Conservation (phyloP, 441 rosid species). For the Corymbia calophylla region DNA sequence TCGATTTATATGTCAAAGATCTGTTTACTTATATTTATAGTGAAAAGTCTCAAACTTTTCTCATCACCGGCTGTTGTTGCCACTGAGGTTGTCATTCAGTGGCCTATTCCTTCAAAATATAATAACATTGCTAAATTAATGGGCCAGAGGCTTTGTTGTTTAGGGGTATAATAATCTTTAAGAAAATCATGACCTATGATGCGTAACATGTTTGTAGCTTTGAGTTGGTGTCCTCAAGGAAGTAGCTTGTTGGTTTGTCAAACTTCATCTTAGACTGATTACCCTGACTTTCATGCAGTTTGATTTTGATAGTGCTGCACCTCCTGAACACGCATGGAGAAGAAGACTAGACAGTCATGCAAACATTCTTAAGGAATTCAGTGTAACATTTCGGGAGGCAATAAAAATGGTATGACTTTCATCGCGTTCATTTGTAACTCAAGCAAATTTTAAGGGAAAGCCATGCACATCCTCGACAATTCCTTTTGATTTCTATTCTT, state of each 20-base stretch:
- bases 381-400: constrained; percentile 86
- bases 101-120: not conserved
- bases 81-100: not conserved
- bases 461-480: not conserved
- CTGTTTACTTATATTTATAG: not conserved
- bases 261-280: not conserved
- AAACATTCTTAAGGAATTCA: constrained; percentile 89
- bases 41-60: not conserved
- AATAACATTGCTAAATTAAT: not conserved
- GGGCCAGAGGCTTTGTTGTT: not conserved
- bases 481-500: not conserved
- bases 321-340: constrained; percentile 98
- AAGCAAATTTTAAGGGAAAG: not conserved
- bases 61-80: not conserved
- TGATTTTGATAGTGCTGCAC: constrained; percentile 92
- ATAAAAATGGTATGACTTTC: constrained; percentile 64
- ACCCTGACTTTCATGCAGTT: constrained; percentile 33
- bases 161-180: not conserved
- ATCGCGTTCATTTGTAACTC: not conserved
- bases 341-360: constrained; percentile 94
- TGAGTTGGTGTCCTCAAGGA: not conserved
- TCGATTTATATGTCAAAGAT: not conserved
- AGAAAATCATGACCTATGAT: not conserved
- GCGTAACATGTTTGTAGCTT: not conserved
- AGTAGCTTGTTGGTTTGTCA: not conserved